A percentile compares a stretch with the other conserved stretches of the same genome.
phyloP scores from a whole-genome alignment of 352 stramenopile species.

The Thalassiosira livingstoniorum region DNA sequence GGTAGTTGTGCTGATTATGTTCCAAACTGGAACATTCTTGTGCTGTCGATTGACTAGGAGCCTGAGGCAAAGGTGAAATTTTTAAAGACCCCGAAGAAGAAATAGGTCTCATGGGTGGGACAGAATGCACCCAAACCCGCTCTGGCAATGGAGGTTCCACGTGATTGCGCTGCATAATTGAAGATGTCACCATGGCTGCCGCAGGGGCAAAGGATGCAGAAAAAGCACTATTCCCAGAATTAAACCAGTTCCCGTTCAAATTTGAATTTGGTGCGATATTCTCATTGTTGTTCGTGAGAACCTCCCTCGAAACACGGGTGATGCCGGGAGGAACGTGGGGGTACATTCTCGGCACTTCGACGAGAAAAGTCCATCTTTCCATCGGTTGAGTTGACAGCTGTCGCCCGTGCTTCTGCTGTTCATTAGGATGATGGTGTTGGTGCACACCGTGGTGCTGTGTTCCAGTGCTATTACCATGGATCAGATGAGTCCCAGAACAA shows the following conservation, averaged over 20 bases:
- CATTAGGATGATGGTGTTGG: neutral
- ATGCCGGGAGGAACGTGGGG: conserved; percentile 68
- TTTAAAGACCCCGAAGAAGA: neutral
- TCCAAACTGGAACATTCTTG: neutral
- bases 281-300: conserved; percentile 35
- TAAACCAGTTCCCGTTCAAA: neutral
- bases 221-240: too few species aligned
- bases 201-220: too few species aligned
- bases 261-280: conserved; percentile 31
- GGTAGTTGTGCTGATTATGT: neutral
- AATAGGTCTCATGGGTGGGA: conserved; percentile 10
- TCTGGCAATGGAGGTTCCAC: conserved; percentile 44
- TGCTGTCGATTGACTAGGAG: neutral
- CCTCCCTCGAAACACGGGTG: conserved; percentile 50
- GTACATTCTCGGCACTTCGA: conserved; percentile 80
- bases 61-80: neutral
- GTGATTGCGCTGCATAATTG: conserved; percentile 43
- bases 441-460: neutral
- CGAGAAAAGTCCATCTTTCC: conserved; percentile 58
- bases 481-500: conserved; percentile 1
- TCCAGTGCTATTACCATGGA: too few species aligned
- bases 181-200: conserved; percentile 37
- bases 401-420: too few species aligned
- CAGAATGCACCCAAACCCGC: conserved; percentile 22
- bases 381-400: too few species aligned